Evolutionary conservation across 2,329 filamentous ascomycete species (phyloP), one percentile per base, ranked within the genome.

Genomic region (Alternaria alternata): DNA sequence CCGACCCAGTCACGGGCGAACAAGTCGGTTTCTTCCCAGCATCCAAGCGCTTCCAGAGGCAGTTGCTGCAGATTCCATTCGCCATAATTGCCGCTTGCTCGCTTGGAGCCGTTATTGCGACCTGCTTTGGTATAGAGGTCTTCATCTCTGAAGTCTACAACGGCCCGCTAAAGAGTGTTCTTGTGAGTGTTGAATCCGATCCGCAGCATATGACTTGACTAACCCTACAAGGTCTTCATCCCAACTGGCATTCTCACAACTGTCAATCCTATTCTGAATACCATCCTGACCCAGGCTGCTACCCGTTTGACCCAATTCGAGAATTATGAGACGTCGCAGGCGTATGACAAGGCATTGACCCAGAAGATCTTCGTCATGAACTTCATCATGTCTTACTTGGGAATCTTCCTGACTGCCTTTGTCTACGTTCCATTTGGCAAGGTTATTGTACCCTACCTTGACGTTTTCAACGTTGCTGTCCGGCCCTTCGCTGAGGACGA

Each of bases 311-410:
- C 91, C 0, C 84, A 93, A 14, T 88, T 89, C 67, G 95, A 99
- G 74, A 99, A 99, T 74, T 97, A 98, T 76, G 91, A 94, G 70
- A 98, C 93, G 0, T 86, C 91, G 59, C 92, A 94, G 66, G 89
- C 89, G 14, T 91, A 97, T 71, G 88, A 96, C 61, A 88, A 91
- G 20, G 91, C 94, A 2, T 87, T 97, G 74, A 92, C 95, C 0
- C 89, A 92, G 59, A 99, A 99, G 82, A 91, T 96, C 34, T 98
- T 99, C 73, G 89, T 98, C 14, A 87, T 98, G 73, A 96, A 97
- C 82, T 97, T 97, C 80, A 94, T 98, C 79, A 96, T 93, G 6
- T 96, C 94, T 0, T 98, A 97, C 76, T 88, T 96, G 53, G 91
- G 93, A 1, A 89, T 76, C 48, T 89, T 96, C 74, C 86, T 98